phyloP scores from a whole-genome alignment of 768 basidiomycete genomes.

The Agrocybe pediades region DNA sequence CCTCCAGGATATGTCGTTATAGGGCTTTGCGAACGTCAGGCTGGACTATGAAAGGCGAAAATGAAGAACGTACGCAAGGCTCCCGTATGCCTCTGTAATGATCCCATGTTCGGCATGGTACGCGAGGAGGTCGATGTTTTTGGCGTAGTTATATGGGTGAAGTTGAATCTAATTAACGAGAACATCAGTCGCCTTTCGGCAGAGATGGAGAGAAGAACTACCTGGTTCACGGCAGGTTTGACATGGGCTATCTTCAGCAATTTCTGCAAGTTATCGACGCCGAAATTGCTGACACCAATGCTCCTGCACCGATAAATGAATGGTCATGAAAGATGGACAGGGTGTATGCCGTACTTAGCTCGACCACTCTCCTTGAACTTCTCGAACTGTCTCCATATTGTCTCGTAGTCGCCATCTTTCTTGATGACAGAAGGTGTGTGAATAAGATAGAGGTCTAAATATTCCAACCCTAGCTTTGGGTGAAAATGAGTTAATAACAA shows the following conservation, averaged over 20 bases:
- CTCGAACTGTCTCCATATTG: slow-evolving; percentile 60
- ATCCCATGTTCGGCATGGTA: slow-evolving; percentile 61
- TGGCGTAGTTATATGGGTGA: slow-evolving; percentile 68
- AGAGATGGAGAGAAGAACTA: slow-evolving; percentile 18
- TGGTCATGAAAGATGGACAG: slow-evolving; percentile 5
- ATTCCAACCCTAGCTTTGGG: slow-evolving; percentile 56
- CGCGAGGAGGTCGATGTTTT: slow-evolving; percentile 56
- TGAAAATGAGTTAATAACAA: neutral
- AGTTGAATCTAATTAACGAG: slow-evolving; percentile 53
- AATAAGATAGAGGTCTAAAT: slow-evolving; percentile 73
- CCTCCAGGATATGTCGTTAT: slow-evolving; percentile 64
- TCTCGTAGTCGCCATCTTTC: slow-evolving; percentile 31
- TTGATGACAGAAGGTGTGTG: slow-evolving; percentile 45
- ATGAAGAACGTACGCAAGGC: slow-evolving; percentile 46
- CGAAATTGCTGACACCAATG: slow-evolving; percentile 76
- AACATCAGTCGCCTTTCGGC: neutral
- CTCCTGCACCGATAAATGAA: slow-evolving; percentile 40
- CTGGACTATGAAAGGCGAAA: neutral
- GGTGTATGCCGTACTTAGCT: slow-evolving; percentile 43
- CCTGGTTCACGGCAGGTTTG: slow-evolving; percentile 75
- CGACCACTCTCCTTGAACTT: slow-evolving; percentile 47
- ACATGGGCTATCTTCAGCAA: slow-evolving; percentile 52
- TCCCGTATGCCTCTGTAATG: slow-evolving; percentile 72
- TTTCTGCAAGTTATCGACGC: slow-evolving; percentile 48
- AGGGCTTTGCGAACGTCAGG: slow-evolving; percentile 38